phyloP scores from a whole-genome alignment of 1,284 basidiomycete genomes.

The Flammula alnicola region DNA sequence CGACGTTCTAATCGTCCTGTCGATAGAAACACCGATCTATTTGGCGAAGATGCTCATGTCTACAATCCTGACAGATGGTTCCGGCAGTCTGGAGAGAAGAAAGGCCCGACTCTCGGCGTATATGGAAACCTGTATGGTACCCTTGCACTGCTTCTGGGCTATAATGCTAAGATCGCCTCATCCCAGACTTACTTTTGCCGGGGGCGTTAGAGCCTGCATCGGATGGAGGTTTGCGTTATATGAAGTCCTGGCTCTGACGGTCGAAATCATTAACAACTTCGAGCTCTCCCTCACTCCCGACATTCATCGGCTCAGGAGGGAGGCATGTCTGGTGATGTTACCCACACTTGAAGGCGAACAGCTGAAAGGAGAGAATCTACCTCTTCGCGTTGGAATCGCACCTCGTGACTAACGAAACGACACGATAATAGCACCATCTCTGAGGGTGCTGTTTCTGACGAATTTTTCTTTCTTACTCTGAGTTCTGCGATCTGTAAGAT shows the following conservation, averaged over 20 bases:
- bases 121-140: conserved; percentile 51
- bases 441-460: no score
- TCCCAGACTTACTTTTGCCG: conserved; percentile 49
- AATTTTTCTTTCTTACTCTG: background rate
- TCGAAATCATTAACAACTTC: conserved; percentile 56
- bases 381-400: conserved; percentile 41
- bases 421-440: background rate
- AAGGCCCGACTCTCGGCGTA: conserved; percentile 50
- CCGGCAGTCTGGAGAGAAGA: conserved; percentile 44
- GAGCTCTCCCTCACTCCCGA: conserved; percentile 49
- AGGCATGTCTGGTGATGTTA: conserved; percentile 57
- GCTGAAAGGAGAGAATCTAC: conserved; percentile 50
- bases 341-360: conserved; percentile 56
- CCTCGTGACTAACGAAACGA: conserved; percentile 30
- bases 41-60: conserved; percentile 54
- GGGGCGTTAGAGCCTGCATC: conserved; percentile 55
- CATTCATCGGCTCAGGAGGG: conserved; percentile 46
- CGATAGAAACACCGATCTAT: conserved; percentile 49
- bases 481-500: no score
- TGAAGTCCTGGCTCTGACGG: conserved; percentile 51
- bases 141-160: background rate
- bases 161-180: conserved; percentile 3
- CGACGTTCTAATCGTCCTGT: background rate
- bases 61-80: conserved; percentile 62
- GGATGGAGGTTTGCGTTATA: conserved; percentile 53